Conservation (phyloP, 352 stramenopile species). For the Globisporangium viniferum region DNA sequence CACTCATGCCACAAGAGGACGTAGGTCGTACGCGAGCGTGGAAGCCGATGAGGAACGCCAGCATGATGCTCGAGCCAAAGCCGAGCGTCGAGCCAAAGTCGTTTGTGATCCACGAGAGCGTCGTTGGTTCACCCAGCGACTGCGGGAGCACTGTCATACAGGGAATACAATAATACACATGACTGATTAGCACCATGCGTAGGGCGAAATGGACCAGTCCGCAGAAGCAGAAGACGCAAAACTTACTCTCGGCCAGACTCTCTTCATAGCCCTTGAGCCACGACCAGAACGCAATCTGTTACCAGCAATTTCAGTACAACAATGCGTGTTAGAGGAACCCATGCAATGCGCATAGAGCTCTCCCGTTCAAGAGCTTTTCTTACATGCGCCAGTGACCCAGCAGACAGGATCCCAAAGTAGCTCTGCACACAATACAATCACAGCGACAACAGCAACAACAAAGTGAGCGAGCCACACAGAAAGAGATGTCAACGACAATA, state of each 20-base stretch:
- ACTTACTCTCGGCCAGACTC: constrained; percentile 76
- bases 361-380: constrained; percentile 12
- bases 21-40: constrained; percentile 56
- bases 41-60: constrained; percentile 80
- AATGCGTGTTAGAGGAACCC: neutral
- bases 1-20: neutral
- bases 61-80: constrained; percentile 79
- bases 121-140: constrained; percentile 58
- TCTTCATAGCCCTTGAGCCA: constrained; percentile 88
- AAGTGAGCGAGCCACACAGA: neutral
- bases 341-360: neutral
- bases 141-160: constrained; percentile 43
- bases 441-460: neutral
- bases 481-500: neutral
- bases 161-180: neutral
- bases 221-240: neutral
- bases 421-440: constrained; percentile 24
- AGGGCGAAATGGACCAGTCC: neutral
- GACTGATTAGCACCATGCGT: neutral
- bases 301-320: neutral
- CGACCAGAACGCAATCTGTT: constrained; percentile 85
- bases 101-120: constrained; percentile 79
- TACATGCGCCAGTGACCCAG: constrained; percentile 76
- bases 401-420: constrained; percentile 82
- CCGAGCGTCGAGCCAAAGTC: constrained; percentile 76